Evolutionary conservation across 73 alveolate genomes (phyloP), one percentile per base, ranked within the genome.

Genomic region (Paramecium caudatum): DNA sequence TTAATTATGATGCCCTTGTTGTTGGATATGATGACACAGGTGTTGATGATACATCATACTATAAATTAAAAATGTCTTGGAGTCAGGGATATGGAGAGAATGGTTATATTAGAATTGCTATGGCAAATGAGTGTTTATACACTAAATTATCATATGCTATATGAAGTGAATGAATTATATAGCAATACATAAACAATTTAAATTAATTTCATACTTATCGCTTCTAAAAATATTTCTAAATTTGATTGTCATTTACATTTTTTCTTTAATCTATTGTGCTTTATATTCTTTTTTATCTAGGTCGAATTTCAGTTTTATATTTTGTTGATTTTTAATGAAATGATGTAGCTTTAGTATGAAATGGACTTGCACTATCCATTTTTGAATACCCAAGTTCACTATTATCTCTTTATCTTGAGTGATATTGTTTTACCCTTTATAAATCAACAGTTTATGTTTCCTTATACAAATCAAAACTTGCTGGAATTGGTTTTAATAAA

Each of bases 31-130:
- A 93, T 65, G 91, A 82, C 63, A 91, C 91, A 81, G 95, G 91
- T 82, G 87, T 70, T 68, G 82, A 45, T 25, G 88, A 68, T 17
- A 19, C 45, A 9, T 91, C 90, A 37, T 90, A 36, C 63, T 92
- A 93, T 93, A 36, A 85, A 46, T 65, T 92, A 39, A 92, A 93
- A 91, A 92, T 87, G 82, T 92, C 96, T 61, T 92, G 96, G 96
- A 93, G 96, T 32, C 61, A 83, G 32, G 19, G 43, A 47, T 92
- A 82, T 90, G 96, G 96, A 61, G 96, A 90, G 62, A 82, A 92
- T 47, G 96, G 96, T 47, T 92, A 92, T 48, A 46, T 90, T 45
- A 92, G 93, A 92, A 63, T 92, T 7, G n/a, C 5, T 6, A 39
- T 39, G 48, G n/a, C 48, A 6, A 39, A 9, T 9, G 9, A 39